Conservation (phyloP, 345 rosid species). For the Dimocarpus longan region DNA sequence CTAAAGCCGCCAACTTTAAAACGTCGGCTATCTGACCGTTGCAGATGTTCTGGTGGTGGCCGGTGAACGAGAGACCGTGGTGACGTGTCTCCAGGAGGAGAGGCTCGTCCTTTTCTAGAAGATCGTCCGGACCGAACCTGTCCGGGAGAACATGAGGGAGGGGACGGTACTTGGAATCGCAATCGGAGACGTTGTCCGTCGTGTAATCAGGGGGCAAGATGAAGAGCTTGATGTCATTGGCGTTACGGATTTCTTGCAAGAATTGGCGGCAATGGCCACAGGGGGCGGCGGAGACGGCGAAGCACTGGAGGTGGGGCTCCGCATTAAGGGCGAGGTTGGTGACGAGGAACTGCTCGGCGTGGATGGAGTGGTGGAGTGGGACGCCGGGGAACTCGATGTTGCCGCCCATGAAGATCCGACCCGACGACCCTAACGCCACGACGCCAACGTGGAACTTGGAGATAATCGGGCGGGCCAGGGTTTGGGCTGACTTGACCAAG, state of each 20-base stretch:
- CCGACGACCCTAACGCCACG: constrained; percentile 84
- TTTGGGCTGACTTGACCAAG: constrained; percentile 61
- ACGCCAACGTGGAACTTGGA: constrained; percentile 81
- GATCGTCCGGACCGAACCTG: constrained; percentile 85
- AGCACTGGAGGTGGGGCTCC: constrained; percentile 50
- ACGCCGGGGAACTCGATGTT: constrained; percentile 90
- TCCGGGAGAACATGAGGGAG: constrained; percentile 62
- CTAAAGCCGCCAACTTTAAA: constrained; percentile 54
- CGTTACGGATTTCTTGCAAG: constrained; percentile 79
- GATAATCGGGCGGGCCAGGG: constrained; percentile 81
- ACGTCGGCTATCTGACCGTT: neutral
- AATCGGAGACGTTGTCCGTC: constrained; percentile 9
- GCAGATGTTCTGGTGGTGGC: constrained; percentile 11
- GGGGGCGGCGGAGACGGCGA: constrained; percentile 94
- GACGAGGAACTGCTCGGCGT: constrained; percentile 96
- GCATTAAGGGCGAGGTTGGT: constrained; percentile 76
- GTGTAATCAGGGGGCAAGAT: constrained; percentile 28
- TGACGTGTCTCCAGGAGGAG: constrained; percentile 66
- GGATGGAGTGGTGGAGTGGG: constrained; percentile 88
- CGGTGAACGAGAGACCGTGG: constrained; percentile 40
- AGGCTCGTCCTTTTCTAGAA: constrained; percentile 61
- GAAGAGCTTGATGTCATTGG: constrained; percentile 55
- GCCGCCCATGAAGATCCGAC: constrained; percentile 84
- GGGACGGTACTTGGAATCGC: constrained; percentile 7
- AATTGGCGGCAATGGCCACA: constrained; percentile 99